phyloP scores from a whole-genome alignment of 2,329 filamentous ascomycete species.

The Stemphylium vesicarium region DNA sequence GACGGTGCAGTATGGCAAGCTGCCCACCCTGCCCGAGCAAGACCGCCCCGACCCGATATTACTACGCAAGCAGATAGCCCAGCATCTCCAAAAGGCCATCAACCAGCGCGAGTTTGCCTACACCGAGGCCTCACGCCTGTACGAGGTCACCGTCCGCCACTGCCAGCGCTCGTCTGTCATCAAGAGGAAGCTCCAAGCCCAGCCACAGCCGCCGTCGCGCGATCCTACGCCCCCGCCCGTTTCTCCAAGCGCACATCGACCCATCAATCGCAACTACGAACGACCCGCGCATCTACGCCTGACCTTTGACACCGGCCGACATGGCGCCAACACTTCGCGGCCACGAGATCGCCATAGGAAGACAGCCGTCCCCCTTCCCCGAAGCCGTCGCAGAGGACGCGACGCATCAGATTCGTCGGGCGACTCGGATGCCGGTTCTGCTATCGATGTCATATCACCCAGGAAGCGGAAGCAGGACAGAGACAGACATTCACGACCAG shows the following conservation, averaged over 20 bases:
- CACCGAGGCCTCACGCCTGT: conserved; percentile 63
- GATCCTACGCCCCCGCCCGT: conserved; percentile 63
- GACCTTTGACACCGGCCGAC: conserved; percentile 33
- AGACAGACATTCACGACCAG: conserved; percentile 51
- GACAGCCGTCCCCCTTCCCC: conserved; percentile 20
- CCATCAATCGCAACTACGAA: conserved; percentile 30
- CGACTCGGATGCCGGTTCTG: conserved; percentile 26
- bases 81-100: conserved; percentile 61
- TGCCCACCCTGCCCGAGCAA: conserved; percentile 58
- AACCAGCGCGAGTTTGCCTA: conserved; percentile 62
- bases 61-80: conserved; percentile 64
- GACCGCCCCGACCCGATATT: conserved; percentile 59
- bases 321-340: conserved; percentile 28
- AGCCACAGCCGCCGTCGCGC: conserved; percentile 65
- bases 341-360: conserved; percentile 32
- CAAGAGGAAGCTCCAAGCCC: conserved; percentile 65
- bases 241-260: conserved; percentile 48
- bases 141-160: conserved; percentile 64
- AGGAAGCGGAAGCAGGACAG: conserved; percentile 42
- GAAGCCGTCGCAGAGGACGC: conserved; percentile 20
- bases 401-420: conserved; percentile 23
- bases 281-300: conserved; percentile 39
- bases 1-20: conserved; percentile 55
- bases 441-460: conserved; percentile 24
- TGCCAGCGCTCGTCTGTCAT: conserved; percentile 65